These are phyloP conservation scores for Yamadazyma sp. DNA, from an alignment of 1,139 yeast genomes.

Conservation along the genomic window DNA sequence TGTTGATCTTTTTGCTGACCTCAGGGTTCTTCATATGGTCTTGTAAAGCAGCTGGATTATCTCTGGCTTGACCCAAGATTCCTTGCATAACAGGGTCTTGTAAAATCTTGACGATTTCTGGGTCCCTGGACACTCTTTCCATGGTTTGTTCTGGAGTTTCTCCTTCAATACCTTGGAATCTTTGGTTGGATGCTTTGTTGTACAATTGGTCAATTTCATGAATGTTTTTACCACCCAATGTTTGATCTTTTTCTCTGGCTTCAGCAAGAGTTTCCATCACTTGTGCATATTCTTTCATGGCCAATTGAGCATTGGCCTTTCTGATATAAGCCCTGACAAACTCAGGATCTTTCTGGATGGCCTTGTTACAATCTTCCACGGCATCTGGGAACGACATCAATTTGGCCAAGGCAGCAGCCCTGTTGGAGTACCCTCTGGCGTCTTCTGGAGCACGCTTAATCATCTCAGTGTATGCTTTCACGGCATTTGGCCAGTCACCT, in stretches of 20 bases:
- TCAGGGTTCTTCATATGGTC: conserved; percentile 98
- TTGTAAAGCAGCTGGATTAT: conserved; percentile 93
- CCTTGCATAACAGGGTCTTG: conserved; percentile 98
- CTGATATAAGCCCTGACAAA: conserved; percentile 95
- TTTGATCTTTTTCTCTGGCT: conserved; percentile 76
- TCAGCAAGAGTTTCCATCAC: conserved; percentile 78
- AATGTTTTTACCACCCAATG: conserved; percentile 58
- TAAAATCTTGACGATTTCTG: conserved; percentile 86
- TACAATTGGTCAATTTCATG: conserved; percentile 82
- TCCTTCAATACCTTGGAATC: conserved; percentile 81
- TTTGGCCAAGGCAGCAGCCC: conserved; percentile 96
- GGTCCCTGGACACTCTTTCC: conserved; percentile 89
- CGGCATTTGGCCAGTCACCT: conserved; percentile 97
- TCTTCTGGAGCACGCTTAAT: conserved; percentile 94
- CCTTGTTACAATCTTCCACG: conserved; percentile 85
- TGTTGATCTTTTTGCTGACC: conserved; percentile 82
- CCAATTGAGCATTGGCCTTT: conserved; percentile 92
- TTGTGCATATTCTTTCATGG: conserved; percentile 82
- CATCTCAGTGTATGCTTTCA: conserved; percentile 93
- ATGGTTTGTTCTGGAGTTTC: conserved; percentile 95
- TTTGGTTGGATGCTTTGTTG: conserved; percentile 71
- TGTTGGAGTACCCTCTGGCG: conserved; percentile 95
- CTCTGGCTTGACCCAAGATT: conserved; percentile 90
- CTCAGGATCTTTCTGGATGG: conserved; percentile 82
- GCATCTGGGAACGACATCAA: conserved; percentile 98